phyloP scores from a whole-genome alignment of 306 rosid genomes.

The Carpinus viminea region DNA sequence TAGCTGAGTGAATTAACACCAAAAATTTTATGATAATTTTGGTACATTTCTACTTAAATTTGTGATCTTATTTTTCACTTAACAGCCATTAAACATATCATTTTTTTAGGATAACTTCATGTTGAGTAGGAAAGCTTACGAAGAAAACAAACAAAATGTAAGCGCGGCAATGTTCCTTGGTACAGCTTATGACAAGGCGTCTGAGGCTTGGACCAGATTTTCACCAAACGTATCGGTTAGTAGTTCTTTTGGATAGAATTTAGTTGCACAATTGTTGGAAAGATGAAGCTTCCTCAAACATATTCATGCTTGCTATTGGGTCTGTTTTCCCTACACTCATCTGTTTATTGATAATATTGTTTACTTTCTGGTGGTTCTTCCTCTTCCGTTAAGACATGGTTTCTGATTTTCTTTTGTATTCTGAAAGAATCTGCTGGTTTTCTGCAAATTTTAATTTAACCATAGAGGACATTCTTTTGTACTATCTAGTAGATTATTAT shows the following conservation, averaged over 20 bases:
- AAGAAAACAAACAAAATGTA: slow-evolving; percentile 44
- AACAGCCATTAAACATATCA: neutral
- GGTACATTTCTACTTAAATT: slow-evolving; percentile 11
- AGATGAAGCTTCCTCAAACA: neutral
- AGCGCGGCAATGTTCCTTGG: slow-evolving; percentile 77
- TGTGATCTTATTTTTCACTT: neutral
- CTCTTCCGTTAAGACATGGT: neutral
- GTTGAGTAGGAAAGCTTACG: slow-evolving; percentile 59
- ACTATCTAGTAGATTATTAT: slow-evolving; percentile 2
- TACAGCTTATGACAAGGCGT: slow-evolving; percentile 74
- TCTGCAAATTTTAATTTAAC: neutral
- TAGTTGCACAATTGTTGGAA: neutral
- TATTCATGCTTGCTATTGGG: slow-evolving; percentile 3
- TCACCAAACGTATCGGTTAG: slow-evolving; percentile 72
- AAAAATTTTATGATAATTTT: neutral
- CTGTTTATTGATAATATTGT: slow-evolving; percentile 22
- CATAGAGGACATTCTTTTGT: slow-evolving; percentile 9
- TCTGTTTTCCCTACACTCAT: neutral
- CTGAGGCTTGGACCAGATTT: slow-evolving; percentile 86
- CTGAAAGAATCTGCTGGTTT: neutral
- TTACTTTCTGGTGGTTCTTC: slow-evolving; percentile 4
- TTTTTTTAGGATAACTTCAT: slow-evolving; percentile 68
- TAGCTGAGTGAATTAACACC: slow-evolving; percentile 11
- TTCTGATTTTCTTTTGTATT: neutral
- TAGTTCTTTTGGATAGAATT: slow-evolving; percentile 22